Conservation (phyloP, 768 basidiomycete species). For the Coprinopsis marcescibilis region DNA sequence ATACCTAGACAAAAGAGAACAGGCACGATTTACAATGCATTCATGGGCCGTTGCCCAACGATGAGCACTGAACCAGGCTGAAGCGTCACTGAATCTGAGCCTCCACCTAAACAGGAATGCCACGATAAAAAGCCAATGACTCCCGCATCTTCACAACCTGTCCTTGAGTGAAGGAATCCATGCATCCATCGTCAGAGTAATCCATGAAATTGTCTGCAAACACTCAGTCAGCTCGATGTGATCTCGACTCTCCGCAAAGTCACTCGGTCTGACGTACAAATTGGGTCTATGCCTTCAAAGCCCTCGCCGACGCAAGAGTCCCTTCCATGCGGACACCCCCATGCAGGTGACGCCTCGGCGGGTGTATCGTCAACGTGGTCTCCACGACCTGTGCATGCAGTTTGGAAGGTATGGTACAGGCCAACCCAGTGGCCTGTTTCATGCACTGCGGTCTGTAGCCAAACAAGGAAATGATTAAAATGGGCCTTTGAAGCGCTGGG, state of each 20-base stretch:
- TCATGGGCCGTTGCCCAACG: no score
- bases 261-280: neutral
- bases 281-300: conserved; percentile 30
- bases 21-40: no score
- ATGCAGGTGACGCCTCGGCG: conserved; percentile 29
- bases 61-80: no score
- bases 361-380: conserved; percentile 39
- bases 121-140: conserved; percentile 6
- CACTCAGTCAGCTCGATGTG: neutral
- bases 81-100: no score
- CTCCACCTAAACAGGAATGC: no score
- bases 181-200: conserved; percentile 11
- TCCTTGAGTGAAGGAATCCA: conserved; percentile 11
- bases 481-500: no score
- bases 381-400: conserved; percentile 27
- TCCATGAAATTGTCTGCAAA: conserved; percentile 15
- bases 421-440: conserved; percentile 47
- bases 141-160: conserved; percentile 8
- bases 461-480: no score
- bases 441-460: conserved; percentile 38
- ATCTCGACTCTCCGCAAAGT: no score
- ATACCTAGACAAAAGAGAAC: no score
- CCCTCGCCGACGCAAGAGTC: conserved; percentile 25
- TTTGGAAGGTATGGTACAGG: conserved; percentile 40
- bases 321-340: conserved; percentile 27